A percentile compares a stretch with the other conserved stretches of the same genome.
phyloP scores from a whole-genome alignment of 1,284 basidiomycete genomes.

The Melampsora larici-populina region DNA sequence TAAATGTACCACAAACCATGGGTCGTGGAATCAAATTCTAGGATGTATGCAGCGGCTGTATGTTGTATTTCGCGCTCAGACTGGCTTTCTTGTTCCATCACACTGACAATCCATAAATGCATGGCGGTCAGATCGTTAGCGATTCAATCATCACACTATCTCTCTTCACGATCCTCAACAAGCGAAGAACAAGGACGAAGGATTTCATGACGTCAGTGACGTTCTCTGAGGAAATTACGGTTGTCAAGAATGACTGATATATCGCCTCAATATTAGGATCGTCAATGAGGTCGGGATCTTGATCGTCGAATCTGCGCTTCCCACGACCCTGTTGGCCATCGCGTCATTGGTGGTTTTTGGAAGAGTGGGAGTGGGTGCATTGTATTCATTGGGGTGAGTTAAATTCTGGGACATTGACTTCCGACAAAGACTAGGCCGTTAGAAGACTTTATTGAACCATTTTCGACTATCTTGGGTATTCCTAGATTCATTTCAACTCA shows the following conservation, averaged over 20 bases:
- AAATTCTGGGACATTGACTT: neutral
- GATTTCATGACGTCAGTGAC: neutral
- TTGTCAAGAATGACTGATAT: no score
- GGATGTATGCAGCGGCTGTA: neutral
- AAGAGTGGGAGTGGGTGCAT: neutral
- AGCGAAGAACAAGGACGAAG: neutral
- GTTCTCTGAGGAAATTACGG: neutral
- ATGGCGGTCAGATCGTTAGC: neutral
- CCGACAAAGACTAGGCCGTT: neutral
- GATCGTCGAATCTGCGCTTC: neutral
- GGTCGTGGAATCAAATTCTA: neutral
- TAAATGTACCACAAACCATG: neutral
- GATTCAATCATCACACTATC: slow-evolving; percentile 1
- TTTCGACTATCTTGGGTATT: neutral
- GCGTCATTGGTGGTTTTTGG: neutral
- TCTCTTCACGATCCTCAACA: neutral
- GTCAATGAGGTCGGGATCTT: neutral
- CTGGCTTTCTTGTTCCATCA: neutral
- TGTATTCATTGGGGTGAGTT: neutral
- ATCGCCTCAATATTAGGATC: no score
- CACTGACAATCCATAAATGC: neutral
- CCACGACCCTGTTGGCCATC: neutral
- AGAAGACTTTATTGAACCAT: neutral
- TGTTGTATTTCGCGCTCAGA: neutral
- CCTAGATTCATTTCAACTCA: neutral